These are phyloP conservation scores for Cyathus striatus DNA, from an alignment of 768 basidiomycete species.

Conservation along the genomic window DNA sequence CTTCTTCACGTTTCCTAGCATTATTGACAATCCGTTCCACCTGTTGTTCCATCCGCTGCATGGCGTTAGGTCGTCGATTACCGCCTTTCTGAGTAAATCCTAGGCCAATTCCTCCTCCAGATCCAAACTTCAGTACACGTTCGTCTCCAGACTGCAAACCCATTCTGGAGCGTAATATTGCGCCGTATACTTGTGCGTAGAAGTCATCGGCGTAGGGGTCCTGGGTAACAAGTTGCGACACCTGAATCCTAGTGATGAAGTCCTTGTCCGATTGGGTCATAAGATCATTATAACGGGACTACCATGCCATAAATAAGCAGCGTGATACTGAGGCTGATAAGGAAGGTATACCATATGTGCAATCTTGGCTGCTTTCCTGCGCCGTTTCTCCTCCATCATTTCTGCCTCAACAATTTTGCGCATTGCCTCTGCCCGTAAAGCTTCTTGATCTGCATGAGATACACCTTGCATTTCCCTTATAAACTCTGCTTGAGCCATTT, in stretches of 20 bases:
- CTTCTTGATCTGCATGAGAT: conserved; percentile 61
- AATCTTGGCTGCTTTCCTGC: conserved; percentile 80
- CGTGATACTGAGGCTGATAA: too few relatives aligned
- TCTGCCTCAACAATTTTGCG: conserved; percentile 90
- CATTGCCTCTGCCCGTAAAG: conserved; percentile 72
- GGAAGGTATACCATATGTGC: conserved; percentile 85
- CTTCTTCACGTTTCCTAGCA: conserved; percentile 80
- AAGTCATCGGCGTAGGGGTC: conserved; percentile 99
- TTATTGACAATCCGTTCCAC: conserved; percentile 95
- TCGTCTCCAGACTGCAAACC: conserved; percentile 70
- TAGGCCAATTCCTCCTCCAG: conserved; percentile 79
- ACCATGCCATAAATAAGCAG: too few relatives aligned
- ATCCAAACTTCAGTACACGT: conserved; percentile 81
- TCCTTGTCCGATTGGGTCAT: conserved; percentile 99
- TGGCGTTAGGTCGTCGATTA: conserved; percentile 72
- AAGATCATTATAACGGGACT: conserved; percentile 91
- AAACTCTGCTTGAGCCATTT: conserved; percentile 69
- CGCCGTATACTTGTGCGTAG: conserved; percentile 94
- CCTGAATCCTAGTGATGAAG: conserved; percentile 98
- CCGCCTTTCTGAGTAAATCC: conserved; percentile 68
- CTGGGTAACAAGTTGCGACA: conserved; percentile 94
- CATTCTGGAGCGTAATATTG: conserved; percentile 74
- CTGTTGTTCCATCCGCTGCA: conserved; percentile 92
- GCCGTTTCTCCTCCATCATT: conserved; percentile 78
- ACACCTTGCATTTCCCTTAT: conserved; percentile 59